Evolutionary conservation across 345 rosid species (phyloP).

Genomic region (Excoecaria cochinchinensis): DNA sequence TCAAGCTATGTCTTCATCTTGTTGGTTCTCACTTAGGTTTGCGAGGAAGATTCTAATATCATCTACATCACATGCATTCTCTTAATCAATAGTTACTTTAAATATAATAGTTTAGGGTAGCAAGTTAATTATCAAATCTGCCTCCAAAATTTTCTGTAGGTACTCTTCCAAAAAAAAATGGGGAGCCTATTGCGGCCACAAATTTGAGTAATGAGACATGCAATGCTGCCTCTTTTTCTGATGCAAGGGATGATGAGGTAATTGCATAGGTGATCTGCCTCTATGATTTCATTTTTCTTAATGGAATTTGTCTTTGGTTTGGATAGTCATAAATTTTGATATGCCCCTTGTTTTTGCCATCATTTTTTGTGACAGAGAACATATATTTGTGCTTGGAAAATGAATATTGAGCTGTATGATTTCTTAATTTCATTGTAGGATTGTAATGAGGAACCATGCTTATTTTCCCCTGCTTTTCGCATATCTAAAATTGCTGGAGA

Average conservation of each 20-base stretch:
- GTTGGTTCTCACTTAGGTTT: background rate
- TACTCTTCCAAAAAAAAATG: constrained; percentile 40
- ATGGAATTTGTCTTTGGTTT: background rate
- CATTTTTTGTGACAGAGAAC: background rate
- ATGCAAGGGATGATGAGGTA: constrained; percentile 45
- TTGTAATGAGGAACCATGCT: constrained; percentile 37
- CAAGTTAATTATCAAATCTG: background rate
- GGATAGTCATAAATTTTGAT: background rate
- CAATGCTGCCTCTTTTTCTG: constrained; percentile 31
- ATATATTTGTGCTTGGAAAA: background rate
- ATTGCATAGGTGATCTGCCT: constrained; percentile 7
- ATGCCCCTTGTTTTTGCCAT: background rate
- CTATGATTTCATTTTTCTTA: background rate
- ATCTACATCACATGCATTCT: background rate
- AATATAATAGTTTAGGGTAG: background rate
- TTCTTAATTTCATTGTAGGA: constrained; percentile 38
- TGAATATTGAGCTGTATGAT: constrained; percentile 12
- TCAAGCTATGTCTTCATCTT: background rate
- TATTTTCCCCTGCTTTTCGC: constrained; percentile 71
- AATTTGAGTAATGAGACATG: constrained; percentile 31
- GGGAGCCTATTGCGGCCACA: constrained; percentile 31
- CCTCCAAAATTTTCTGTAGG: constrained; percentile 30
- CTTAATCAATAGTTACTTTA: background rate
- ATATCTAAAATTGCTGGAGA: constrained; percentile 38
- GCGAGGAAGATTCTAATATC: constrained; percentile 1